Evolutionary conservation across 2,329 filamentous ascomycete genomes (phyloP).

Genomic region (Apiospora pterosperma): DNA sequence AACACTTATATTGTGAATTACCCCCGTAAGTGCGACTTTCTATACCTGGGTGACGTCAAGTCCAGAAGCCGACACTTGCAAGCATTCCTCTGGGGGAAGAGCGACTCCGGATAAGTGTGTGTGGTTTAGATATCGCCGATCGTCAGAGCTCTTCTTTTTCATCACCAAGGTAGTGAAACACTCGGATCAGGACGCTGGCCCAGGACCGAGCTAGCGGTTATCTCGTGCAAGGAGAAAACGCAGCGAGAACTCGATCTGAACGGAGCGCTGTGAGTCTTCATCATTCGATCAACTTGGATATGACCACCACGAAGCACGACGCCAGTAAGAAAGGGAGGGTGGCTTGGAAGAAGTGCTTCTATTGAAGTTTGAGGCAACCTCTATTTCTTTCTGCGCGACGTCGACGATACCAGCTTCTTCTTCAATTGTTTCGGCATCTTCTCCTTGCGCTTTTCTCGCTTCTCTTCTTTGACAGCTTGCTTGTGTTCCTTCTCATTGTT

Average conservation of each 20-base stretch:
- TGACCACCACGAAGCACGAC: not conserved
- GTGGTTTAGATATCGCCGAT: slow-evolving; percentile 16
- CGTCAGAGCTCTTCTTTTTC: slow-evolving; percentile 63
- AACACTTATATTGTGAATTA: too few species aligned
- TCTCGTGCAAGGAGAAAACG: slow-evolving; percentile 22
- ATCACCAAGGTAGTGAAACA: slow-evolving; percentile 33
- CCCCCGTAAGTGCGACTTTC: not conserved
- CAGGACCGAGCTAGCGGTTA: slow-evolving; percentile 35
- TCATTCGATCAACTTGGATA: slow-evolving; percentile 40
- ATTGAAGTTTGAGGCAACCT: slow-evolving; percentile 8
- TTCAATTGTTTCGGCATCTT: slow-evolving; percentile 98
- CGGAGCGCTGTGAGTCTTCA: slow-evolving; percentile 32
- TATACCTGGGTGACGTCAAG: too few species aligned
- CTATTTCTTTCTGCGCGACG: slow-evolving; percentile 61
- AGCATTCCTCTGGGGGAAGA: not conserved
- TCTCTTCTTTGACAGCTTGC: slow-evolving; percentile 87
- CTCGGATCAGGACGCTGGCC: slow-evolving; percentile 32
- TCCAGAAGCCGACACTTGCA: not conserved
- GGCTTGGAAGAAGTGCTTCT: not conserved
- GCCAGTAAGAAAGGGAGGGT: not conserved
- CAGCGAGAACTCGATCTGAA: slow-evolving; percentile 12
- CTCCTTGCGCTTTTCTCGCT: slow-evolving; percentile 85
- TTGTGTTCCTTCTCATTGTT: slow-evolving; percentile 61
- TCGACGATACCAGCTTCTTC: slow-evolving; percentile 73
- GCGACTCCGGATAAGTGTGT: not conserved